These are phyloP conservation scores for Diaporthe batatas DNA, from an alignment of 2,329 filamentous ascomycete genomes.

Conservation along the genomic window DNA sequence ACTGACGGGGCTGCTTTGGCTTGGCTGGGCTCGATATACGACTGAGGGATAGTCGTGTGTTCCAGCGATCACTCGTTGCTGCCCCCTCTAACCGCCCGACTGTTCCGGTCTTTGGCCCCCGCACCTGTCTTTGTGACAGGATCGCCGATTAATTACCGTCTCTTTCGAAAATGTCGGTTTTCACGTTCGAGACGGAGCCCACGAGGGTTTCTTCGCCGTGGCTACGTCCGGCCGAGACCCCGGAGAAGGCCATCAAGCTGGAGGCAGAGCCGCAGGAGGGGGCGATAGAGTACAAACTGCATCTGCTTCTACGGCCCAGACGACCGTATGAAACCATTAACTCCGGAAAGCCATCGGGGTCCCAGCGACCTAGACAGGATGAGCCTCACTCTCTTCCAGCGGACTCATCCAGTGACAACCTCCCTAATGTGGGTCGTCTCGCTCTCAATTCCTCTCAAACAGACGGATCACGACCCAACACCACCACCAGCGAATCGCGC, in stretches of 20 bases:
- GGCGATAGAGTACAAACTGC: conserved; percentile 96
- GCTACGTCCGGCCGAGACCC: conserved; percentile 69
- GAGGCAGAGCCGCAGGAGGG: conserved; percentile 94
- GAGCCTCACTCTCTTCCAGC: background rate
- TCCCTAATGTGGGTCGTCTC: conserved; percentile 46
- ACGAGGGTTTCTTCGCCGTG: conserved; percentile 92
- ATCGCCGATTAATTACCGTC: background rate
- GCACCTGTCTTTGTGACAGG: background rate
- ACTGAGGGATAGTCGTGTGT: conserved; percentile 24
- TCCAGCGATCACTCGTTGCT: conserved; percentile 22
- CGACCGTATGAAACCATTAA: conserved; percentile 75
- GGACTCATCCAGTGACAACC: background rate
- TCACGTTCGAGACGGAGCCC: conserved; percentile 92
- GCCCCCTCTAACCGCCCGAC: background rate
- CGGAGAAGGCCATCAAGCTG: conserved; percentile 74
- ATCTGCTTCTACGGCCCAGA: conserved; percentile 85
- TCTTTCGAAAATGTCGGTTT: conserved; percentile 86
- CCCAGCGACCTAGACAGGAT: conserved; percentile 31
- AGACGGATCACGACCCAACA: conserved; percentile 31
- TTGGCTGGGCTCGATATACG: background rate
- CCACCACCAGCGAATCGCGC: conserved; percentile 72
- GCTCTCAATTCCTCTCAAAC: conserved; percentile 42
- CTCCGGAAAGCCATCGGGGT: conserved; percentile 57
- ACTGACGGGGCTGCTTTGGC: background rate
- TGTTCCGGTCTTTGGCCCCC: background rate